phyloP scores from a whole-genome alignment of 1,284 basidiomycete genomes.

The Xerocomus nothofagi region DNA sequence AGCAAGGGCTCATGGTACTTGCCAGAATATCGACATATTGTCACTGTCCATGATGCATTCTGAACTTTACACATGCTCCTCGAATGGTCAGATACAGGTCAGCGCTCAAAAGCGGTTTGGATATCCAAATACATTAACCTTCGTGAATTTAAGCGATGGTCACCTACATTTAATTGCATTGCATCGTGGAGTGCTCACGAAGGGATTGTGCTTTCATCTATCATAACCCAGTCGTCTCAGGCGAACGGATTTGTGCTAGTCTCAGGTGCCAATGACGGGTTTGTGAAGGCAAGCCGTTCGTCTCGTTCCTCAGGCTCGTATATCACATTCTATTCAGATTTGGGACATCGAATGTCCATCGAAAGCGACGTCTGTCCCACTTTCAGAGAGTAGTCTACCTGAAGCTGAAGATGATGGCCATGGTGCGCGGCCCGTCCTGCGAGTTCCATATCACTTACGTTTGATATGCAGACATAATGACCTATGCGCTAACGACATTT shows the following conservation, averaged over 20 bases:
- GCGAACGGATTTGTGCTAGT: slow-evolving; percentile 51
- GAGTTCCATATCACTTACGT: slow-evolving; percentile 11
- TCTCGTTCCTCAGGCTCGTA: neutral
- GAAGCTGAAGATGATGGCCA: slow-evolving; percentile 21
- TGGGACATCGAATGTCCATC: slow-evolving; percentile 52
- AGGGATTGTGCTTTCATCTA: slow-evolving; percentile 80
- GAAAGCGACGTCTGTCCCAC: slow-evolving; percentile 16
- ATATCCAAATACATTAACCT: slow-evolving; percentile 4
- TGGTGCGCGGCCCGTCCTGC: slow-evolving; percentile 14
- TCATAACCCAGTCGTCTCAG: slow-evolving; percentile 43
- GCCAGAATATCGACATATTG: slow-evolving; percentile 73
- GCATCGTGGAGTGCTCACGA: slow-evolving; percentile 80
- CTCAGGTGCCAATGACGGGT: slow-evolving; percentile 84
- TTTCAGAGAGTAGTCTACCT: slow-evolving; percentile 11
- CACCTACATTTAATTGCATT: slow-evolving; percentile 79
- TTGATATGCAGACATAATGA: slow-evolving; percentile 53
- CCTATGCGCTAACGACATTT: slow-evolving; percentile 81
- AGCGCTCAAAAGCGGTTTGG: slow-evolving; percentile 11
- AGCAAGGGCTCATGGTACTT: neutral
- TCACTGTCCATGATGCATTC: slow-evolving; percentile 73
- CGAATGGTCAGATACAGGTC: slow-evolving; percentile 80
- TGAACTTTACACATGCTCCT: slow-evolving; percentile 82
- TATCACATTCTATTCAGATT: slow-evolving; percentile 39
- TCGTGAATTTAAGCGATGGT: slow-evolving; percentile 59
- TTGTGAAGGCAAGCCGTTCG: slow-evolving; percentile 64